Evolutionary conservation across 2,329 filamentous ascomycete species (phyloP), one percentile per base, ranked within the genome.

Genomic region (Harringtonia lauricola): DNA sequence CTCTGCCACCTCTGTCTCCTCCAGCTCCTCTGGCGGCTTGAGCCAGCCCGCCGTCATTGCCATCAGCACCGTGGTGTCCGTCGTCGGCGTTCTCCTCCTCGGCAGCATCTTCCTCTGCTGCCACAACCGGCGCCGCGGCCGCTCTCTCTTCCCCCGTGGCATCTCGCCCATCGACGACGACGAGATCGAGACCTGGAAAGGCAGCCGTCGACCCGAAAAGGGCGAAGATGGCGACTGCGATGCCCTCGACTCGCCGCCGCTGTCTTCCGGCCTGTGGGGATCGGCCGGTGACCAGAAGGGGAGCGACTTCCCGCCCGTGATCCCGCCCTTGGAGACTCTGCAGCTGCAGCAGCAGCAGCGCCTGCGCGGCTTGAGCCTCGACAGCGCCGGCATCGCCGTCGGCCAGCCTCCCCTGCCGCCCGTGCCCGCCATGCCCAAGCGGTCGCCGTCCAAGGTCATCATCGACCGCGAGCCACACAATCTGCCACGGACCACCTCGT

Each of bases 111-210:
- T 65, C 3, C 54, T 68, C 37, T 52, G 64, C 30, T 68, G 62
- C 47, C 59, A 64, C 41, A 58, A 64, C 34, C 60, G 64, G 35
- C 64, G 54, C 39, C 59, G 59, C 37, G 59, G 59, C 29, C 50
- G 56, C 13, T 63, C 62, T 4, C 64, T 78, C 44, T 66, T 74
- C 50, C 64, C 66, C 41, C 64, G 77, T 41, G 74, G 73, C 39
- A 73, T 74, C 36, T 74, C 75, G 0, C 77, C 78, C 13, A 79
- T 81, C 47, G 69, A 73, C 49, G 78, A 81, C 52, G 76, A 80
- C 47, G 78, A 81, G 56, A 81, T 81, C 46, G 74, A 74, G 51
- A 77, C 74, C 4, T 81, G 78, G 78, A 78, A 74, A 54, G 60
- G 62, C 24, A 63, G 60, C 42, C 57, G 55, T 10, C 50, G 41